Percentiles rank a stretch among this genome's conserved stretches.
Evolutionary conservation across 2,329 filamentous ascomycete genomes (phyloP).

Genomic region (Botrytis fabae): DNA sequence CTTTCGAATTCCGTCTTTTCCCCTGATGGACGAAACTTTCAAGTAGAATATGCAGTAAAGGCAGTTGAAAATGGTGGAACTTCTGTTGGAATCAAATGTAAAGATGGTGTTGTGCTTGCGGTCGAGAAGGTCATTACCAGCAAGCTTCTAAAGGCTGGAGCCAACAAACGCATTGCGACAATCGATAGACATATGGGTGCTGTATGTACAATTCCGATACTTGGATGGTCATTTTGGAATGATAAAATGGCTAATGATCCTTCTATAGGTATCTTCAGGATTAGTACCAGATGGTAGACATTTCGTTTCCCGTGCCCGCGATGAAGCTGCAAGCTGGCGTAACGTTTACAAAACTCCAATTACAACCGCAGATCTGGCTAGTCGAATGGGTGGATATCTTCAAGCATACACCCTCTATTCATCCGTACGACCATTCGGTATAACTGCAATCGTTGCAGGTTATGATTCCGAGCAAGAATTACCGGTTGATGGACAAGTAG

Average conservation of each 20-base stretch:
- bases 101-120: slow-evolving; percentile 93
- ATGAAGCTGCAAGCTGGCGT: slow-evolving; percentile 91
- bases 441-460: slow-evolving; percentile 90
- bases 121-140: slow-evolving; percentile 95
- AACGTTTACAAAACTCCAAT: slow-evolving; percentile 94
- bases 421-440: slow-evolving; percentile 92
- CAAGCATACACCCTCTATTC: slow-evolving; percentile 98
- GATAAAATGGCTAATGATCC: slow-evolving; percentile 26
- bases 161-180: slow-evolving; percentile 96
- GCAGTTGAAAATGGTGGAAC: slow-evolving; percentile 98
- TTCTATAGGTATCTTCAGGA: slow-evolving; percentile 80
- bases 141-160: slow-evolving; percentile 90
- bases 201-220: slow-evolving; percentile 55
- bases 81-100: slow-evolving; percentile 92
- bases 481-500: slow-evolving; percentile 88
- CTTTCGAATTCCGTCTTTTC: slow-evolving; percentile 99
- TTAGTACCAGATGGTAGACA: slow-evolving; percentile 93
- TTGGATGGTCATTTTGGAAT: background rate
- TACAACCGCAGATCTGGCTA: slow-evolving; percentile 80
- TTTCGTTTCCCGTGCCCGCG: slow-evolving; percentile 90
- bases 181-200: slow-evolving; percentile 92
- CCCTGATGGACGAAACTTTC: slow-evolving; percentile 97
- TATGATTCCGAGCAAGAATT: slow-evolving; percentile 88
- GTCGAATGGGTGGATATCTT: slow-evolving; percentile 91
- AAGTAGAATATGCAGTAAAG: slow-evolving; percentile 98